These are phyloP conservation scores for Leccinum fibrillosum DNA, from an alignment of 768 basidiomycete species.

Conservation along the genomic window DNA sequence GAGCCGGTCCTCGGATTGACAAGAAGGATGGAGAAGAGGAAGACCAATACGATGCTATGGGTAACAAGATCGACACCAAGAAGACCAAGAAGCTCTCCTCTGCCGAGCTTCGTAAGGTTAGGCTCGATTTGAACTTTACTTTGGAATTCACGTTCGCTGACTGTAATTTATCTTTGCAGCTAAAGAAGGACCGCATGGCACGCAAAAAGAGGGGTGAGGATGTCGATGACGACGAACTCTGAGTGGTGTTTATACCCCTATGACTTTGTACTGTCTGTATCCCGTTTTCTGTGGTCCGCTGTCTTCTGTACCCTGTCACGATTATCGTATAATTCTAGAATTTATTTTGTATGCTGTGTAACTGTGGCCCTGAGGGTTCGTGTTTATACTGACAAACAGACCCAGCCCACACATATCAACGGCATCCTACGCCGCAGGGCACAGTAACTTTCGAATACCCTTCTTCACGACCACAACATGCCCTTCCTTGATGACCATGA, in stretches of 20 bases:
- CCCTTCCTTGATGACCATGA: slow-evolving; percentile 20
- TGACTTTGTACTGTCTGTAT: slow-evolving; percentile 12
- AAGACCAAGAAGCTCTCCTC: slow-evolving; percentile 87
- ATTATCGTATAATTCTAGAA: slow-evolving; percentile 17
- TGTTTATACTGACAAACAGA: neutral
- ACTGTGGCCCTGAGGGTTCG: no score
- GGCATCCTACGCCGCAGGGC: slow-evolving; percentile 4
- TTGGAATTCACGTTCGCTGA: slow-evolving; percentile 10
- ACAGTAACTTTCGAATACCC: neutral
- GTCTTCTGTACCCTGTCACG: slow-evolving; percentile 20
- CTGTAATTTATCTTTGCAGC: slow-evolving; percentile 20
- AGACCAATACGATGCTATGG: slow-evolving; percentile 93
- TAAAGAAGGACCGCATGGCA: slow-evolving; percentile 96
- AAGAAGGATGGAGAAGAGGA: slow-evolving; percentile 90
- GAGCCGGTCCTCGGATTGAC: slow-evolving; percentile 92
- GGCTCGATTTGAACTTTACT: slow-evolving; percentile 10
- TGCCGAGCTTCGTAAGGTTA: slow-evolving; percentile 76
- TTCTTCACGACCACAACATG: slow-evolving; percentile 30
- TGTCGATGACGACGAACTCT: slow-evolving; percentile 57
- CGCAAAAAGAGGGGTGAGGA: slow-evolving; percentile 87
- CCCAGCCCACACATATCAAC: neutral
- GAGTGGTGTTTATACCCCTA: slow-evolving; percentile 18
- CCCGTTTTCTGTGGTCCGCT: slow-evolving; percentile 15
- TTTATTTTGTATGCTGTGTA: neutral
- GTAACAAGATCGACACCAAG: slow-evolving; percentile 88